Percentiles rank a stretch among this genome's conserved stretches.
These are phyloP conservation scores for Didymella lethalis DNA, from an alignment of 2,329 filamentous ascomycete species.

Conservation along the genomic window DNA sequence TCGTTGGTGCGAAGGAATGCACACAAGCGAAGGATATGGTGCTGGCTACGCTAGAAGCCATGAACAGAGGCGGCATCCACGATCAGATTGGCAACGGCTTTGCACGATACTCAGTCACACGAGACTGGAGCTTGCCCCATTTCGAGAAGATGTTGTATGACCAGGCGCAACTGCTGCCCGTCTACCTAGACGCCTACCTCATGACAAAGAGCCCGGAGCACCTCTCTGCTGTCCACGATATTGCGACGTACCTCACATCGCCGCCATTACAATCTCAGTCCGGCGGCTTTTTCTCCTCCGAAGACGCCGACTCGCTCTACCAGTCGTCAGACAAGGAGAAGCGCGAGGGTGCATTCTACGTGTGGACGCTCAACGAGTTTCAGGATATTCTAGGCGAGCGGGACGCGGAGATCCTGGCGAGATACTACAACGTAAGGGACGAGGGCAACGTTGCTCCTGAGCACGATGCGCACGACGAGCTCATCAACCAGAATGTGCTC, in stretches of 20 bases:
- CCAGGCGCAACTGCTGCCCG: slow-evolving; percentile 82
- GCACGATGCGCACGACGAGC: slow-evolving; percentile 90
- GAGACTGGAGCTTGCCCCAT: slow-evolving; percentile 92
- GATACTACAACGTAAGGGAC: slow-evolving; percentile 82
- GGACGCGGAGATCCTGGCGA: slow-evolving; percentile 76
- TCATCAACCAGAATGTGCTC: slow-evolving; percentile 91
- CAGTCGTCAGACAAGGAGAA: slow-evolving; percentile 79
- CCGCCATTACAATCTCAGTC: slow-evolving; percentile 70
- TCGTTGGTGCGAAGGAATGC: slow-evolving; percentile 86
- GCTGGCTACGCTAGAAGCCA: slow-evolving; percentile 78
- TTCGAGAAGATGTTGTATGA: slow-evolving; percentile 98
- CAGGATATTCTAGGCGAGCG: slow-evolving; percentile 74
- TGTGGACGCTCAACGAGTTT: slow-evolving; percentile 91
- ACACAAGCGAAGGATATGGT: slow-evolving; percentile 79
- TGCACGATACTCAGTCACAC: slow-evolving; percentile 85
- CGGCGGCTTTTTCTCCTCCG: slow-evolving; percentile 85
- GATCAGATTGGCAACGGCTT: slow-evolving; percentile 82
- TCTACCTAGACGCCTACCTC: slow-evolving; percentile 88
- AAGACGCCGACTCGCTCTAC: slow-evolving; percentile 86
- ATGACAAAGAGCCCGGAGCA: slow-evolving; percentile 73
- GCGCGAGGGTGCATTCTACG: slow-evolving; percentile 90
- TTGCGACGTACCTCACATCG: slow-evolving; percentile 84
- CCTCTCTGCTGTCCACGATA: slow-evolving; percentile 78
- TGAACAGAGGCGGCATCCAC: slow-evolving; percentile 75
- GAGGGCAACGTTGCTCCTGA: slow-evolving; percentile 85